Evolutionary conservation across 371 early-diverging fungal genomes (phyloP), one percentile per base, ranked within the genome.

Genomic region (Apophysomyces ossiformis): DNA sequence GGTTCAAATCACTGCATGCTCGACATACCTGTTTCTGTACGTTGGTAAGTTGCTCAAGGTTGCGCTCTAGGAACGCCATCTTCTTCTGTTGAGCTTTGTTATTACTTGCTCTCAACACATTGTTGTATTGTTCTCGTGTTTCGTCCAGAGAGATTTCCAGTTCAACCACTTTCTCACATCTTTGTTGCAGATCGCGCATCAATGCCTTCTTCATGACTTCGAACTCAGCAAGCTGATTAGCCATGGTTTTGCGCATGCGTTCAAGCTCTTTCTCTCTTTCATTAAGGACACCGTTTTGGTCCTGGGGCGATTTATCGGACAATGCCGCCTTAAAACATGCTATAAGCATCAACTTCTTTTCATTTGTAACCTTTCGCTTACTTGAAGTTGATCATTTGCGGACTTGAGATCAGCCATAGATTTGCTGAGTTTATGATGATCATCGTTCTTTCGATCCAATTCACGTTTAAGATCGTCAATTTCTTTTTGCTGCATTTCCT

Each of bases 151-250:
- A 88, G 73, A 96, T 90, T 77, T 97, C 97, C 26, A 96, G 88
- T 81, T 97, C 96, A 18, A 97, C 93, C 7, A 82, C 93, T 83
- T 94, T 94, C 72, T 97, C 96, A 83, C 96, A 96, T 46, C 96
- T 90, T 79, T 90, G 88, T 76, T 96, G 95, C 50, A 98, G 88
- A 72, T 97, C 97, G 35, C 93, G 88, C 96, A 96, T 95, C 66
- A 98, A 80, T 15, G 94, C 91, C 85, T 95, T 94, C 85, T 96
- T 96, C 94, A 95, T 95, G 61, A 91, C 88, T 69, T 97, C 97
- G 81, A 95, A 97, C 63, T 98, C 97, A n/a, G 88, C 83, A 57
- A 96, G 85, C 70, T 96, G 95, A 72, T 92, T 90, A 9, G 90
- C 78, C 95, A 96, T 95, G 5, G 87, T 86, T 79, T 93, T 92